Evolutionary conservation across 495 filamentous ascomycete species (phyloP), one percentile per base, ranked within the genome.

Genomic region (Baudoinia panamericana): DNA sequence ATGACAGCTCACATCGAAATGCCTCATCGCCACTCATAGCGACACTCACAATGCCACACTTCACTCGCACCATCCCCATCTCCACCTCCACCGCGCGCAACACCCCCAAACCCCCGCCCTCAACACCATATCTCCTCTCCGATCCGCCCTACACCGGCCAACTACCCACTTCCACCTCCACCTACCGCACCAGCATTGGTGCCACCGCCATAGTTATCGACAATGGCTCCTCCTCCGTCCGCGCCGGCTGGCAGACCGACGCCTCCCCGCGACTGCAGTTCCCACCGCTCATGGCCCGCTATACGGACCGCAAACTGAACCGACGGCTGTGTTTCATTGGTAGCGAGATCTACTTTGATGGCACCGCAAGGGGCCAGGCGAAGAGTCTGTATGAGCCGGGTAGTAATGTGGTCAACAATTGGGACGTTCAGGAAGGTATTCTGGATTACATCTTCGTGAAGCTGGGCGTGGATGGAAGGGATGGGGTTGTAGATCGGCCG

Each of bases 161-260:
- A 46, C 64, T 76, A 17, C 62, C 76, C 32, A 69, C 77, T 4
- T 78, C 84, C 40, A 45, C 65, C 68, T 48, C 68, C 70, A 51
- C 84, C 72, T 58, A 68, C 67, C 39, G 61, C 64, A 38, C 30
- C 13, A 67, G 61, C 47, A 63, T 65, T 33, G 58, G 61, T 22
- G 65, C 70, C 8, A 78, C 71, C 33, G 83, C 87, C 25, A 94
- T 97, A 51, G 82, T 97, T 44, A 97, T 97, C 51, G 90, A 97
- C 66, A 97, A 96, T 82, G 90, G 90, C 41, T 85, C 90, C 12
- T 90, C 80, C 35, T 69, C 75, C 23, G 76, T 93, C 41, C 82
- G 90, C 59, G 86, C 92, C 34, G 90, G 90, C 26, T 97, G 86
- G 85, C 90, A 86, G 19, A 90, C 88, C 56, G 88, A 95, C 58